Percentiles rank a stretch among this genome's conserved stretches.
phyloP scores from a whole-genome alignment of 805 yeast genomes.

The Yamadazyma philogaea region DNA sequence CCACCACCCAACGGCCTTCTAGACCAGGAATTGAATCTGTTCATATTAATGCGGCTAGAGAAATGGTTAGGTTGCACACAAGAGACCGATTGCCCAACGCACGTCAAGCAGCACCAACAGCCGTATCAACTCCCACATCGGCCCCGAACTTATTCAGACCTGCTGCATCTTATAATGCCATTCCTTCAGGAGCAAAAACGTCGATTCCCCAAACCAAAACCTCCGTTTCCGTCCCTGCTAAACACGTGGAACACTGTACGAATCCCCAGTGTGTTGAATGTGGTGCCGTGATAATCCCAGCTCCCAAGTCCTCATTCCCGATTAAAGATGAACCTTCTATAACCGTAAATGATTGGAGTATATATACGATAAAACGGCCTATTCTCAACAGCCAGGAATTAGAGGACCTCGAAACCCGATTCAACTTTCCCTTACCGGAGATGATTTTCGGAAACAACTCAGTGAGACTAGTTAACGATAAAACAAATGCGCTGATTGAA shows the following conservation, averaged over 20 bases:
- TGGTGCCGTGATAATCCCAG: constrained; percentile 73
- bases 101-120: neutral
- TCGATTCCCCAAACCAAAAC: constrained; percentile 5
- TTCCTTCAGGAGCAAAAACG: neutral
- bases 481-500: constrained; percentile 43
- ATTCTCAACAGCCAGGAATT: constrained; percentile 73
- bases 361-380: constrained; percentile 70
- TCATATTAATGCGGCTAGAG: constrained; percentile 60
- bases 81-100: constrained; percentile 32
- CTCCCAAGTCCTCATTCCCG: constrained; percentile 67
- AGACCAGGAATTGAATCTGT: constrained; percentile 48
- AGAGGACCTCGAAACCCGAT: constrained; percentile 53
- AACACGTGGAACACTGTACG: constrained; percentile 28
- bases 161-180: too few relatives aligned
- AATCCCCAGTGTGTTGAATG: constrained; percentile 59
- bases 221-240: constrained; percentile 40
- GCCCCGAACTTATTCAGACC: neutral
- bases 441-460: constrained; percentile 92
- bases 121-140: neutral
- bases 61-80: constrained; percentile 53
- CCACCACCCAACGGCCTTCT: neutral
- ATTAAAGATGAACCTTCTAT: constrained; percentile 67
- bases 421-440: constrained; percentile 87
- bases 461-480: constrained; percentile 48
- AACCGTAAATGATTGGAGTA: constrained; percentile 68